Evolutionary conservation across 352 stramenopile species (phyloP).

Genomic region (Salisapilia sapeloensis): DNA sequence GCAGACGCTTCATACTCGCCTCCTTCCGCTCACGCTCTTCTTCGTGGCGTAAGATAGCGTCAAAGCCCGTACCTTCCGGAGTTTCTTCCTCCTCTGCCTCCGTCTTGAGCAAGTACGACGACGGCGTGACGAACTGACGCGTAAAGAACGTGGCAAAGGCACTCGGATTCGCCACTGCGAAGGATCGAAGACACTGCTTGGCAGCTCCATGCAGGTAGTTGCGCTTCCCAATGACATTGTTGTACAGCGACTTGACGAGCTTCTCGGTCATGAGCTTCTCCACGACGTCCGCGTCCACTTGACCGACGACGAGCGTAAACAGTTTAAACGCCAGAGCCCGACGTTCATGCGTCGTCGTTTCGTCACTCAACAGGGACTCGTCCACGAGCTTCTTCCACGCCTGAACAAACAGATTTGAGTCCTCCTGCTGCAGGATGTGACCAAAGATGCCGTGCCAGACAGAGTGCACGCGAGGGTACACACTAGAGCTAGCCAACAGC

Average conservation of each 20-base stretch:
- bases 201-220: conserved; percentile 73
- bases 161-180: conserved; percentile 19
- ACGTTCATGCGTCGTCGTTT: conserved; percentile 51
- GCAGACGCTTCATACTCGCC: conserved; percentile 21
- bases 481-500: too few relatives aligned
- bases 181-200: conserved; percentile 41
- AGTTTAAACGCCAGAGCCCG: conserved; percentile 66
- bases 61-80: conserved; percentile 26
- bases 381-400: conserved; percentile 69
- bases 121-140: conserved; percentile 42
- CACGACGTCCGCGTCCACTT: conserved; percentile 25
- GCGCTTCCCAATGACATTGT: conserved; percentile 61
- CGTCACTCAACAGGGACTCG: conserved; percentile 32
- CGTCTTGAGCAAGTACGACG: conserved; percentile 31
- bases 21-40: conserved; percentile 64
- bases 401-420: conserved; percentile 60
- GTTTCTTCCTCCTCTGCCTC: conserved; percentile 11
- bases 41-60: conserved; percentile 54
- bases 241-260: conserved; percentile 71
- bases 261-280: conserved; percentile 51
- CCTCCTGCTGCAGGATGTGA: conserved; percentile 30
- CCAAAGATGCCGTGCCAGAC: conserved; percentile 65
- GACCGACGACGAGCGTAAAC: conserved; percentile 50
- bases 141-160: conserved; percentile 65
- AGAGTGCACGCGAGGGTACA: conserved; percentile 64